These are phyloP conservation scores for Medicago arabica DNA, from an alignment of 306 rosid genomes.

Conservation along the genomic window DNA sequence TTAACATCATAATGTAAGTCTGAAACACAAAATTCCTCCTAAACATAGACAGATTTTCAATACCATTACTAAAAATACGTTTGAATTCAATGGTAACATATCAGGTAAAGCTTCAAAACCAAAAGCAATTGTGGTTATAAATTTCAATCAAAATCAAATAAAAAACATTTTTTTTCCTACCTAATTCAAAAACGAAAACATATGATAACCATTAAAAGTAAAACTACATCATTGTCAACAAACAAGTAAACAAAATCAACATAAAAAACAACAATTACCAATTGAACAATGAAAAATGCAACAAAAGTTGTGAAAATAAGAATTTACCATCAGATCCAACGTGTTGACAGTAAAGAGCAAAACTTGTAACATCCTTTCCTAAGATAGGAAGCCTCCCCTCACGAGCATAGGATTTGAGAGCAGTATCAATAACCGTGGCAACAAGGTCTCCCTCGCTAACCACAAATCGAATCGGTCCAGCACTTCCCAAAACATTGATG, in stretches of 20 bases:
- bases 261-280: too few relatives aligned
- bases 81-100: neutral
- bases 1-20: neutral
- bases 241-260: too few relatives aligned
- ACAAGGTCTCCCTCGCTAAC: slow-evolving; percentile 75
- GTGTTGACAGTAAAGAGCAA: slow-evolving; percentile 74
- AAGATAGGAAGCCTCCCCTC: slow-evolving; percentile 92
- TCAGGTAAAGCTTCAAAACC: neutral
- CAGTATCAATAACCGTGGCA: slow-evolving; percentile 77
- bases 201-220: too few relatives aligned
- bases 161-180: neutral
- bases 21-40: neutral
- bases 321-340: slow-evolving; percentile 74
- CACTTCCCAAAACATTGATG: slow-evolving; percentile 86
- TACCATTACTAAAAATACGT: neutral
- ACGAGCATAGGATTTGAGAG: slow-evolving; percentile 87
- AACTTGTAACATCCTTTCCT: slow-evolving; percentile 57
- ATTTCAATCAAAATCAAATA: neutral
- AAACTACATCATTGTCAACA: too few relatives aligned
- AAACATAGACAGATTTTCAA: too few relatives aligned
- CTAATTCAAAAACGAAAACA: neutral
- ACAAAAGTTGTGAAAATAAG: neutral
- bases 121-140: neutral
- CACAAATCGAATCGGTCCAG: slow-evolving; percentile 94
- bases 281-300: neutral